A percentile compares a stretch with the other conserved stretches of the same genome.
phyloP scores from a whole-genome alignment of 192 early-diverging fungal species.

The Backusella circina region DNA sequence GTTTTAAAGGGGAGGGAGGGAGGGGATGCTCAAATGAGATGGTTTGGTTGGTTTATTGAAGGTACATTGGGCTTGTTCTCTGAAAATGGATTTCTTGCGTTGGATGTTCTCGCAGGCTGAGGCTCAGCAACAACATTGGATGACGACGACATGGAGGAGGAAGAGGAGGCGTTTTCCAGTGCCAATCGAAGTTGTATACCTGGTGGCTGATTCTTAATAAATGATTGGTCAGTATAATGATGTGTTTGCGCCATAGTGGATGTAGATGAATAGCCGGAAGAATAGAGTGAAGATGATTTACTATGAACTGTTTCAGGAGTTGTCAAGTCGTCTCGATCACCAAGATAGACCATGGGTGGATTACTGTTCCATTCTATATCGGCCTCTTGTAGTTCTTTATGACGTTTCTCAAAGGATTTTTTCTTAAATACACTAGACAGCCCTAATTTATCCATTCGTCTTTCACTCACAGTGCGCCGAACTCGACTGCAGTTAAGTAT shows the following conservation, averaged over 20 bases:
- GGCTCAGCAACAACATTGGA: background rate
- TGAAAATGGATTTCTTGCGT: background rate
- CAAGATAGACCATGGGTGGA: background rate
- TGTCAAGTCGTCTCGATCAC: background rate
- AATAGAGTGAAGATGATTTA: background rate
- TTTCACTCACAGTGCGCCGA: background rate
- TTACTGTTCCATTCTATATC: slow-evolving; percentile 1
- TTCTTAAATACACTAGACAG: background rate
- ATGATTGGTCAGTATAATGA: background rate
- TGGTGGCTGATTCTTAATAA: background rate
- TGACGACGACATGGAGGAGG: background rate
- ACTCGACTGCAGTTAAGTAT: slow-evolving; percentile 10
- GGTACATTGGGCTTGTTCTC: background rate
- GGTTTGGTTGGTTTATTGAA: background rate
- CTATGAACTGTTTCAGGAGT: slow-evolving; percentile 1
- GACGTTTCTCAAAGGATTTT: background rate
- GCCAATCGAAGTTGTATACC: background rate
- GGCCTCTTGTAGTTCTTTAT: slow-evolving; percentile 5
- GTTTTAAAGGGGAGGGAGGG: background rate
- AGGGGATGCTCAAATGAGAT: background rate
- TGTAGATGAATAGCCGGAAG: background rate
- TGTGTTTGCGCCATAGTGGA: background rate
- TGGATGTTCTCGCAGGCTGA: background rate
- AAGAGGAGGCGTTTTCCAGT: background rate
- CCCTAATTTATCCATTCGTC: slow-evolving; percentile 4